Conservation (phyloP, 2,329 filamentous ascomycete species). For the Colletotrichum sp. region DNA sequence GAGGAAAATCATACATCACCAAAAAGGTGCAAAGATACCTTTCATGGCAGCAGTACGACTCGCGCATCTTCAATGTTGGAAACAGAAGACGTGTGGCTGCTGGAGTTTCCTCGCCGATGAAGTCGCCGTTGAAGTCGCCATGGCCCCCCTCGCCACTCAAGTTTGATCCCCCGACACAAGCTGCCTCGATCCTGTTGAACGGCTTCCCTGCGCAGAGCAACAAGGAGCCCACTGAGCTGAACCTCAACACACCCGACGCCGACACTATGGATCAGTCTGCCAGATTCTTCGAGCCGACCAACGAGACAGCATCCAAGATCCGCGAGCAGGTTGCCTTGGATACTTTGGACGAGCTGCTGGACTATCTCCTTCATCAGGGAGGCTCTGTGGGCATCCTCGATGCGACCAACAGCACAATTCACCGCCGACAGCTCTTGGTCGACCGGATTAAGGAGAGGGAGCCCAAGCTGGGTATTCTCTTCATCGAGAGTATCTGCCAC, state of each 20-base stretch:
- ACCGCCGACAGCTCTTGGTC: conserved; percentile 83
- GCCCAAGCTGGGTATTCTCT: conserved; percentile 88
- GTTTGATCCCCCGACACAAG: conserved; percentile 55
- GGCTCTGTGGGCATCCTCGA: conserved; percentile 95
- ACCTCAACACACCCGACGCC: conserved; percentile 34
- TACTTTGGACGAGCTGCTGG: conserved; percentile 88
- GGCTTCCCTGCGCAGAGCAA: conserved; percentile 52
- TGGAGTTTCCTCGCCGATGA: conserved; percentile 51
- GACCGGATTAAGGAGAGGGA: conserved; percentile 82
- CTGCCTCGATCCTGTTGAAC: conserved; percentile 64
- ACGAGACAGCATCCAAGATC: conserved; percentile 79
- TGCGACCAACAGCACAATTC: conserved; percentile 94
- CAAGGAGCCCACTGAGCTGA: conserved; percentile 33
- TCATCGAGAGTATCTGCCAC: conserved; percentile 92
- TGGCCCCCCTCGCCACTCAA: conserved; percentile 26
- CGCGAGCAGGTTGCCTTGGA: conserved; percentile 92
- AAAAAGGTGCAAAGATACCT: conserved; percentile 97
- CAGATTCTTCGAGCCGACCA: conserved; percentile 91
- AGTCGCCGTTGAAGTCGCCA: conserved; percentile 49
- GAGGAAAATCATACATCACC: conserved; percentile 98
- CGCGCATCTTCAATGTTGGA: conserved; percentile 96
- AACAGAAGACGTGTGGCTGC: conserved; percentile 85
- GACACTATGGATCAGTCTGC: conserved; percentile 85
- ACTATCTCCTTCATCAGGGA: conserved; percentile 82
- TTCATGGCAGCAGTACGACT: conserved; percentile 97